Base-by-base conservation (phyloP, 805 yeast genomes). In the Pichia scutulata region DNA sequence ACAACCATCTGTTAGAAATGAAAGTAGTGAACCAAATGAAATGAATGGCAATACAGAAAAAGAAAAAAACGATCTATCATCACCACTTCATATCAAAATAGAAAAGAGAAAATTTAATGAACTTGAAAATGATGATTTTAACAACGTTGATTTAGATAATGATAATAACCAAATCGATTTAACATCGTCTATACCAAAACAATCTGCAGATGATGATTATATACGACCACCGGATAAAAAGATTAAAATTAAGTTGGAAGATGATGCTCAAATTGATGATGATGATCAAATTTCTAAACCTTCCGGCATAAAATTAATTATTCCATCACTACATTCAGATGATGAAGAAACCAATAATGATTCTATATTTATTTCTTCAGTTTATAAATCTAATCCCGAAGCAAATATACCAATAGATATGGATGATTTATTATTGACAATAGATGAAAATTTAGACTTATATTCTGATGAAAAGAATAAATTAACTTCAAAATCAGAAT, bases 391-490 rank as follows among this genome's bases (percentile, higher is more conserved):
- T n/a, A 43, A 44, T 25, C 46, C 44, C 3, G 28, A 41, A 7
- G 47, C 49, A 2, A 51, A 39, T 18, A 52, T 53, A 28, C 52
- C 54, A 7, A 59, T 64, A 26, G 52, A 57, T 39, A 55, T 63
- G 36, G 54, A 57, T 4, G 53, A 55, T 37, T 47, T 64, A 43
- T 26, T 59, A 42, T 48, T 58, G 14, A 52, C 60, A 14, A 60
- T 61, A 7, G 40, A 51, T 14, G 55, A 58, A 12, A 49, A 49
- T 13, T 51, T 65, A 42, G 52, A 56, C 23, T 48, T 65, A 37
- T 65, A 55, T 39, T 56, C 62, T 30, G 74, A 79, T 44, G 85
- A 85, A 1, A 62, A 80, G 21, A 84, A 80, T 14, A 84, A 79
- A 52, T 75, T 80, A 18, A 80, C 79, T n/a, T 89, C 89, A 7